Evolutionary conservation across 192 early-diverging fungal genomes (phyloP).

Genomic region (Geranomyces michiganensis): DNA sequence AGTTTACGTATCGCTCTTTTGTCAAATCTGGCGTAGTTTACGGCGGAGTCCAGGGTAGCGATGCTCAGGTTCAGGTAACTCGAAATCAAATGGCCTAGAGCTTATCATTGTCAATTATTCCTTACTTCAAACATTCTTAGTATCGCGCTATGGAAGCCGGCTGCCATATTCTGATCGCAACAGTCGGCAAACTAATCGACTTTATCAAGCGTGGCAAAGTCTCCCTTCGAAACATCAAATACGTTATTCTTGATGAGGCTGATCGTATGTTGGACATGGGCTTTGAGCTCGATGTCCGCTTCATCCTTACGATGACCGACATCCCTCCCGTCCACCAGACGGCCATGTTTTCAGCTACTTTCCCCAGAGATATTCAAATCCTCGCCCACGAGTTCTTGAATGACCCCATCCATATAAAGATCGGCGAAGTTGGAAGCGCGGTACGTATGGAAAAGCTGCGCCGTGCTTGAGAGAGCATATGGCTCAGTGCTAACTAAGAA

Average conservation of each 20-base stretch:
- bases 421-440: slow-evolving; percentile 69
- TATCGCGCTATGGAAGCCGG: slow-evolving; percentile 57
- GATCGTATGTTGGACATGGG: slow-evolving; percentile 99
- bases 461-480: background rate
- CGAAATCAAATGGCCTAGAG: background rate
- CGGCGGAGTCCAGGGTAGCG: slow-evolving; percentile 37
- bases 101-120: no score
- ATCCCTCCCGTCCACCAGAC: slow-evolving; percentile 89
- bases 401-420: slow-evolving; percentile 87
- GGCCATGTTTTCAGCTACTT: slow-evolving; percentile 98
- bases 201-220: slow-evolving; percentile 79
- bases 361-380: slow-evolving; percentile 96
- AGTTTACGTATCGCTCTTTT: slow-evolving; percentile 75
- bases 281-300: slow-evolving; percentile 95
- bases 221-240: slow-evolving; percentile 70
- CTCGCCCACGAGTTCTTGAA: slow-evolving; percentile 92
- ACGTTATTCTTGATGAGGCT: slow-evolving; percentile 63
- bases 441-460: slow-evolving; percentile 38
- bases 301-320: slow-evolving; percentile 72
- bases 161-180: slow-evolving; percentile 91
- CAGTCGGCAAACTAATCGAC: slow-evolving; percentile 90
- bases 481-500: no score
- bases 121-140: slow-evolving; percentile 17
- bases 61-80: slow-evolving; percentile 6
- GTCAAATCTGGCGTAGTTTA: slow-evolving; percentile 90